A percentile compares a stretch with the other conserved stretches of the same genome.
Conservation (phyloP, 441 rosid species). For the Jatropha podagrica region DNA sequence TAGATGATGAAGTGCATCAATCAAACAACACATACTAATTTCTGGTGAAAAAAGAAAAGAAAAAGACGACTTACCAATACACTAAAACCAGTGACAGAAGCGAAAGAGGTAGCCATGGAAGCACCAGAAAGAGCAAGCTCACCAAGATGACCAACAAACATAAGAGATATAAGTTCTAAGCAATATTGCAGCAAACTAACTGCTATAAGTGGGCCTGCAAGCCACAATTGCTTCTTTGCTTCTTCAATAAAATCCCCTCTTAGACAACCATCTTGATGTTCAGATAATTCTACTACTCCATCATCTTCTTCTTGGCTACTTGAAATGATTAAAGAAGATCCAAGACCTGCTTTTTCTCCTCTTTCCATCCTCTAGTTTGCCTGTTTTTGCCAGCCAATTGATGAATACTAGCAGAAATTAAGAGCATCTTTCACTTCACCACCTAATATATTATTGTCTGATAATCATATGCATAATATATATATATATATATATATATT, state of each 20-base stretch:
- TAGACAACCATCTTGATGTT: slow-evolving; percentile 9
- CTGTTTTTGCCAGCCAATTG: neutral
- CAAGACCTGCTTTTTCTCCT: slow-evolving; percentile 19
- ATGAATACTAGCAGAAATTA: neutral
- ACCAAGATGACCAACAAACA: slow-evolving; percentile 78
- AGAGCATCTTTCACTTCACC: neutral
- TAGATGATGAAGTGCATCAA: too few relatives aligned
- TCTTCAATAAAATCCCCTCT: slow-evolving; percentile 36
- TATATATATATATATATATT: too few relatives aligned
- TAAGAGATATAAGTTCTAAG: slow-evolving; percentile 59
- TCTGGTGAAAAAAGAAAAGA: neutral
- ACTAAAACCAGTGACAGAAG: slow-evolving; percentile 65
- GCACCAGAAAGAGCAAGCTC: slow-evolving; percentile 62
- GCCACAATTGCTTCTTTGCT: slow-evolving; percentile 53
- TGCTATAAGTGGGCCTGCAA: slow-evolving; percentile 56
- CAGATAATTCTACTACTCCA: neutral
- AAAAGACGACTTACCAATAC: slow-evolving; percentile 1
- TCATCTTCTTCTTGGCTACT: slow-evolving; percentile 13
- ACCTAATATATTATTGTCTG: too few relatives aligned
- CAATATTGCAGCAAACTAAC: slow-evolving; percentile 58
- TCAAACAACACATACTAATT: neutral
- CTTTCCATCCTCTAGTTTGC: slow-evolving; percentile 13
- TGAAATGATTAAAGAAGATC: slow-evolving; percentile 18
- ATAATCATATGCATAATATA: too few relatives aligned
- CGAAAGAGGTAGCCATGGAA: slow-evolving; percentile 70